phyloP scores from a whole-genome alignment of 495 filamentous ascomycete species.

The Chaetomium fimeti region DNA sequence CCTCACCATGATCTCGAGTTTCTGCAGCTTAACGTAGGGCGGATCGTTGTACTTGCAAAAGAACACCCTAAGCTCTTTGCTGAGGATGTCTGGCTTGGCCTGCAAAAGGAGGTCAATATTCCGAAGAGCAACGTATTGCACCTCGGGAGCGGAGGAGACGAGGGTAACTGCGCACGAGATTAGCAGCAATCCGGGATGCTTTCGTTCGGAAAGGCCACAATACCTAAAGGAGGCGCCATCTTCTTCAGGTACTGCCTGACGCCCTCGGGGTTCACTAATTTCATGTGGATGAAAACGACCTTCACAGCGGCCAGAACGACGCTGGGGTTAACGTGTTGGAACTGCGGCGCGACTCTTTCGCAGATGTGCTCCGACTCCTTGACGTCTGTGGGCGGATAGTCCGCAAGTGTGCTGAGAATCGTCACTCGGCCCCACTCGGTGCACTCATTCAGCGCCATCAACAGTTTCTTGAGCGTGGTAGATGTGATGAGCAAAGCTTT shows the following conservation, averaged over 20 bases:
- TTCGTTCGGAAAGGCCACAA: constrained; percentile 18
- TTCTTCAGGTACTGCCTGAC: constrained; percentile 86
- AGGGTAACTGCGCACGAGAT: constrained; percentile 68
- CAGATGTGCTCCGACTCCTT: constrained; percentile 99
- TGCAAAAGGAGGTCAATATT: constrained; percentile 96
- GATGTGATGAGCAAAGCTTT: constrained; percentile 78
- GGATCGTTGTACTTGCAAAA: constrained; percentile 99
- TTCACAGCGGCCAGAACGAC: constrained; percentile 97
- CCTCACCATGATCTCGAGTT: constrained; percentile 98
- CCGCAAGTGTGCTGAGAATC: constrained; percentile 83
- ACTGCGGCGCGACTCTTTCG: constrained; percentile 91
- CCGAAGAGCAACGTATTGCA: constrained; percentile 93
- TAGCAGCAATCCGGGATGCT: constrained; percentile 10
- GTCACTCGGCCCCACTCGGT: constrained; percentile 99
- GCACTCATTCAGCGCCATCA: constrained; percentile 97
- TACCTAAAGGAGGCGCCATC: constrained; percentile 95
- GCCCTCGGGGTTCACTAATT: constrained; percentile 70
- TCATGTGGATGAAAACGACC: constrained; percentile 97
- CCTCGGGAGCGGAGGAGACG: constrained; percentile 91
- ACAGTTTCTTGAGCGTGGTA: constrained; percentile 81
- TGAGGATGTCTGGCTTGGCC: constrained; percentile 92
- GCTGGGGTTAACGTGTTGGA: constrained; percentile 97
- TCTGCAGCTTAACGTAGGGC: constrained; percentile 94
- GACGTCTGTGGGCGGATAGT: constrained; percentile 79
- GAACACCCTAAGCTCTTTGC: constrained; percentile 96